A percentile compares a stretch with the other conserved stretches of the same genome.
Conservation (phyloP, 2,329 filamentous ascomycete genomes). For the Westerdykella sp. region DNA sequence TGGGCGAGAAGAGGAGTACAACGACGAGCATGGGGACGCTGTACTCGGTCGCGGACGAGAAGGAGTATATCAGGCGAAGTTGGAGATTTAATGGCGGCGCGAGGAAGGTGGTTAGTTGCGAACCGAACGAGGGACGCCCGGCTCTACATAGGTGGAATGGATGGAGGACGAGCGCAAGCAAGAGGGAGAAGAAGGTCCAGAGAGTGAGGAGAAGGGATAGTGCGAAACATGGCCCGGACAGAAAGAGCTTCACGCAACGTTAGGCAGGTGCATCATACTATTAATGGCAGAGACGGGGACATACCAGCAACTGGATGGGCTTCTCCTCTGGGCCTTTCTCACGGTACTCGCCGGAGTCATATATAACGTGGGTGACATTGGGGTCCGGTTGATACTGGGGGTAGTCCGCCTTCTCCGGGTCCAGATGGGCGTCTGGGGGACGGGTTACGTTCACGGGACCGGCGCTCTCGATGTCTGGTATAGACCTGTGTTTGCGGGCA, state of each 20-base stretch:
- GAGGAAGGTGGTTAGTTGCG: constrained; percentile 49
- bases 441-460: constrained; percentile 8
- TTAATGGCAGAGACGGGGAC: constrained; percentile 2
- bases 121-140: constrained; percentile 41
- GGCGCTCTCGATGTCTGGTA: constrained; percentile 12
- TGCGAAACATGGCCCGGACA: constrained; percentile 49
- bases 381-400: constrained; percentile 15
- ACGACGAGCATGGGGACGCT: constrained; percentile 43
- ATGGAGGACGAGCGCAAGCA: constrained; percentile 45
- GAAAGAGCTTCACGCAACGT: constrained; percentile 42
- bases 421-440: constrained; percentile 25
- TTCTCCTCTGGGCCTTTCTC: constrained; percentile 39
- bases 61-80: constrained; percentile 45
- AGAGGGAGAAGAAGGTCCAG: constrained; percentile 46
- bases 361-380: constrained; percentile 18
- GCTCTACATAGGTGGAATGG: constrained; percentile 50
- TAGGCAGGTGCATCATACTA: constrained; percentile 3
- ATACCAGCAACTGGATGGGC: constrained; percentile 41
- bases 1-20: constrained; percentile 50
- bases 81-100: constrained; percentile 50
- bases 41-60: constrained; percentile 33
- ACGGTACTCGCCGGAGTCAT: constrained; percentile 34
- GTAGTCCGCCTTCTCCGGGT: constrained; percentile 29
- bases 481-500: constrained; percentile 10
- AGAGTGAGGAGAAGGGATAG: constrained; percentile 50